Conservation (phyloP, 176 grass and related monocot genomes). For the Zea luxurians region DNA sequence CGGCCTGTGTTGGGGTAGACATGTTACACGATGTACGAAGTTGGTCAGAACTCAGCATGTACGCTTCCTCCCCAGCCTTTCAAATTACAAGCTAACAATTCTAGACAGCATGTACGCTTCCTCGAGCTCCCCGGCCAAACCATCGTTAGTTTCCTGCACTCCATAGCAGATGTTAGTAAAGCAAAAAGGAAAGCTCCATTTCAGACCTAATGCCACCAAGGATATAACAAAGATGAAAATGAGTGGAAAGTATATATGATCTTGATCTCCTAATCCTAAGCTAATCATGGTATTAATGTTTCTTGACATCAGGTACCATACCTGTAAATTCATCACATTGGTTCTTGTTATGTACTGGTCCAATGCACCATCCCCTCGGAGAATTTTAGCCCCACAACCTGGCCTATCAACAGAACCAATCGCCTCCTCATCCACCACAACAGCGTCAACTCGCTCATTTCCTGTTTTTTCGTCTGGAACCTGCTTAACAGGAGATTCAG, state of each 20-base stretch:
- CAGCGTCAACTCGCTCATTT: constrained; percentile 79
- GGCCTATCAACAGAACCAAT: constrained; percentile 60
- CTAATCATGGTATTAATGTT: not conserved
- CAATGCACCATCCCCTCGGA: constrained; percentile 80
- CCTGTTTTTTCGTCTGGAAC: constrained; percentile 77
- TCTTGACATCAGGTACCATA: constrained; percentile 13
- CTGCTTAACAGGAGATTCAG: constrained; percentile 49
- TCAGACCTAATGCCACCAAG: not conserved
- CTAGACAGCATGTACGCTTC: constrained; percentile 72
- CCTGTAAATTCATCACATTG: constrained; percentile 51
- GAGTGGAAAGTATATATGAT: not conserved
- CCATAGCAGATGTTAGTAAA: not conserved
- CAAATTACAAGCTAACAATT: constrained; percentile 68
- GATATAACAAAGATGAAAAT: not conserved
- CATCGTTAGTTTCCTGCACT: constrained; percentile 53
- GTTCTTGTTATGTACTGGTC: constrained; percentile 56
- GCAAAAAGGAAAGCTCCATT: not conserved
- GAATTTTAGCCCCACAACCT: constrained; percentile 86
- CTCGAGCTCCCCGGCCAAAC: constrained; percentile 59
- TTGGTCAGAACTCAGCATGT: constrained; percentile 53
- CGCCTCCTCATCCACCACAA: constrained; percentile 87
- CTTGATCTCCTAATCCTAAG: not conserved
- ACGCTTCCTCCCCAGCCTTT: constrained; percentile 57
- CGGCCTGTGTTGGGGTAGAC: constrained; percentile 12
- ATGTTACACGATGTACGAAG: constrained; percentile 56